Evolutionary conservation across 1,284 basidiomycete species (phyloP).

Genomic region (Cryptococcus sp.): DNA sequence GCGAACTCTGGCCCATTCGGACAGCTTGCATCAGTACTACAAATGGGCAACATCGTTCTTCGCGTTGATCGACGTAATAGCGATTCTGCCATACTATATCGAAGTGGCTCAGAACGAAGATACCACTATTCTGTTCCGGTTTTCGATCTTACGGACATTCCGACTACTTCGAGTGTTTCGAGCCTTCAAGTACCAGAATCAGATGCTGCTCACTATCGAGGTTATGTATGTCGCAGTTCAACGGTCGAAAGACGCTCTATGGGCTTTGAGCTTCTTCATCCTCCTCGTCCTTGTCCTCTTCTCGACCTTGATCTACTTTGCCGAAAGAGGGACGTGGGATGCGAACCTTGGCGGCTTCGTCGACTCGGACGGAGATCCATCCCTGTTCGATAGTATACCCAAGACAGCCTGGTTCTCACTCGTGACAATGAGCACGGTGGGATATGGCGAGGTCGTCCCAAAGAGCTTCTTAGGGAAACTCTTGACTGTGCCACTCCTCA

Average conservation of each 20-base stretch:
- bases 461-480: conserved; percentile 77
- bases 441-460: conserved; percentile 78
- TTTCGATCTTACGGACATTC: conserved; percentile 77
- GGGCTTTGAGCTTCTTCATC: conserved; percentile 86
- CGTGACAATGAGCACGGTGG: conserved; percentile 56
- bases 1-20: conserved; percentile 52
- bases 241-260: conserved; percentile 78
- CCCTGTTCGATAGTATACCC: conserved; percentile 67
- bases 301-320: conserved; percentile 83
- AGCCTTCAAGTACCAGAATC: conserved; percentile 70
- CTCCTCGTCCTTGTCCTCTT: conserved; percentile 80
- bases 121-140: conserved; percentile 81
- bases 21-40: conserved; percentile 51
- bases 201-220: conserved; percentile 78
- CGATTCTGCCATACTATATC: conserved; percentile 83
- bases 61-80: conserved; percentile 77
- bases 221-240: conserved; percentile 89
- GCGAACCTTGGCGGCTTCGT: conserved; percentile 73
- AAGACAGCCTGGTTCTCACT: conserved; percentile 70
- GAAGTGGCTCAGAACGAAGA: conserved; percentile 80
- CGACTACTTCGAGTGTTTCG: conserved; percentile 81
- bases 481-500: conserved; percentile 76
- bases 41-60: conserved; percentile 65
- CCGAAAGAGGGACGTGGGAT: conserved; percentile 85
- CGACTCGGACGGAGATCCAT: conserved; percentile 72